Base-by-base conservation (phyloP, 192 early-diverging fungal genomes). In the Obelidium mucronatum region DNA sequence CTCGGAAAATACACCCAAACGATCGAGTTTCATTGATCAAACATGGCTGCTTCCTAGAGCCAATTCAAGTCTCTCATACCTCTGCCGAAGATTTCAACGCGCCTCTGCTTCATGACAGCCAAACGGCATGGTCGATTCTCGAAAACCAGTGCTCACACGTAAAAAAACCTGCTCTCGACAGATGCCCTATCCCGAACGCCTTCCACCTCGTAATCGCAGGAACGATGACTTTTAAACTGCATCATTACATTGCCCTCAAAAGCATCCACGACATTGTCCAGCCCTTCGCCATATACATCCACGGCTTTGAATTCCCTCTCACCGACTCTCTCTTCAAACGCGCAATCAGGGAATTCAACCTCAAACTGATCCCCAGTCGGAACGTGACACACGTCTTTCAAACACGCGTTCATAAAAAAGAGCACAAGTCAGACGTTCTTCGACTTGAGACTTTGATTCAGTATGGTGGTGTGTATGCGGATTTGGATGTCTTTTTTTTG, bases 391-490 rank as follows among this genome's bases (percentile, higher is more conserved):
- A n/a, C 5, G 33, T 66, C 0, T 66, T 40, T 34, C n/a, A 62
- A 11, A 5, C 17, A 5, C 11, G 8, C 19, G 28, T 71, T 58
- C 6, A 24, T 11, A 22, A 15, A 26, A 19, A 68, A 17, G 44
- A 61, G 55, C 87, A 89, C 74, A 69, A 77, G 35, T 80, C 85
- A 0, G 88, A 89, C 59, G 73, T 87, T 2, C 36, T 89, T 31
- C 83, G 88, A 4, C 51, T 89, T 35, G 71, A 80, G 4, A 79
- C 75, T 0, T 53, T 89, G 22, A 44, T 74, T n/a, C 39, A 77
- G 37, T 83, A 66, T 42, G 88, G 88, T 33, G 88, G 88, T 17
- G 87, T 89, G n/a, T 89, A 89, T 37, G 63, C 86, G 3, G 88
- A 89, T 75, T 48, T 89, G 33, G 88, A 89, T 67, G 77, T 86